phyloP scores from a whole-genome alignment of 805 yeast species.

The Nakazawaea holstii region DNA sequence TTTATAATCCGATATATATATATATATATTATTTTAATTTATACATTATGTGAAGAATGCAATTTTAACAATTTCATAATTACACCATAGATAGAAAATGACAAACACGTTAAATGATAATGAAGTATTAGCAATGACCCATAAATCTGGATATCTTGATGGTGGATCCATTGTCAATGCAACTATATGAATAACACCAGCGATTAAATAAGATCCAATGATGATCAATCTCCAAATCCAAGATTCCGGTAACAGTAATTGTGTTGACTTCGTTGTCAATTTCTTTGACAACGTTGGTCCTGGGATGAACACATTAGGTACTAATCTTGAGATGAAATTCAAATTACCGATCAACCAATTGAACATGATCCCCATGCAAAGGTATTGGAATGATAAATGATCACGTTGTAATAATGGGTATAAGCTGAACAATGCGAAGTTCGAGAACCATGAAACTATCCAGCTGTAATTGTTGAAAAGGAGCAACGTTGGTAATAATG shows the following conservation, averaged over 20 bases:
- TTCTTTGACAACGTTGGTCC: conserved; percentile 26
- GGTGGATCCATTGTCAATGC: conserved; percentile 55
- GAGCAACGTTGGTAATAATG: conserved; percentile 78
- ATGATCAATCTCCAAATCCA: conserved; percentile 47
- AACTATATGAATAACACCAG: conserved; percentile 43
- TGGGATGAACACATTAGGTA: conserved; percentile 36
- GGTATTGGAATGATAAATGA: conserved; percentile 66
- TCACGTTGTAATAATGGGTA: conserved; percentile 85
- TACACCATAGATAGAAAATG: conserved; percentile 79
- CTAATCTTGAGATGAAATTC: conserved; percentile 43
- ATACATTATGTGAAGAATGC: neutral
- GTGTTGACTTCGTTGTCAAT: conserved; percentile 4
- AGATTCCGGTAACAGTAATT: conserved; percentile 39
- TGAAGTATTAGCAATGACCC: conserved; percentile 73
- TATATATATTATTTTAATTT: neutral
- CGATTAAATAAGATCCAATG: conserved; percentile 45
- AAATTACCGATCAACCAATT: conserved; percentile 77
- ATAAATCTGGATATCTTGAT: conserved; percentile 67
- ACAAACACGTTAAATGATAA: conserved; percentile 72
- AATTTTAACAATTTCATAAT: conserved; percentile 38
- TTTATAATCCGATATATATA: conserved; percentile 9
- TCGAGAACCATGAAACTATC: conserved; percentile 81
- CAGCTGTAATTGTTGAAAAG: conserved; percentile 56
- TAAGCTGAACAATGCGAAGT: conserved; percentile 77
- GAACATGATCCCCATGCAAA: conserved; percentile 52